These are phyloP conservation scores for Vigna angularis DNA, from an alignment of 306 rosid genomes.

Conservation along the genomic window DNA sequence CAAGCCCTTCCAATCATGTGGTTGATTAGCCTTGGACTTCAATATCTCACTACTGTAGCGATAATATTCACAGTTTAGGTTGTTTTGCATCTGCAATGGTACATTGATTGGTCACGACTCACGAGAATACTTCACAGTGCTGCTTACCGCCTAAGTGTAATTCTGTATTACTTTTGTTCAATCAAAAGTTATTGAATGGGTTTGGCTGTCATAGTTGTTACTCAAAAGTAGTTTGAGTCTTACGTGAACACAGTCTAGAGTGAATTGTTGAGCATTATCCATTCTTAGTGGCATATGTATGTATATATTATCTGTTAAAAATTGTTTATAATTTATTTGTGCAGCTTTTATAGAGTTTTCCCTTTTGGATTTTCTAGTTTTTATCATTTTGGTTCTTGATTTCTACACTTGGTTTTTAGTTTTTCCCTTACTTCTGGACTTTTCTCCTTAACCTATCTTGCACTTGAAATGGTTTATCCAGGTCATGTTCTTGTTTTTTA, in stretches of 20 bases:
- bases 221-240: not conserved
- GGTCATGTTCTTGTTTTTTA: no score
- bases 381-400: no score
- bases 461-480: no score
- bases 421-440: no score
- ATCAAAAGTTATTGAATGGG: not conserved
- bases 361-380: no score
- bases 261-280: not conserved
- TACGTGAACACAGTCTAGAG: not conserved
- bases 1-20: constrained; percentile 16
- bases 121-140: not conserved
- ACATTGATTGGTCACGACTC: constrained; percentile 3
- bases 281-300: not conserved
- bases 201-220: not conserved
- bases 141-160: not conserved
- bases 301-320: no score
- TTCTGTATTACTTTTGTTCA: not conserved
- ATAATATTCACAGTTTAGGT: constrained; percentile 36
- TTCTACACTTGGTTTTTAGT: no score
- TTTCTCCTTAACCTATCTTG: no score
- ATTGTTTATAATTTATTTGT: no score
- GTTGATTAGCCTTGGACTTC: constrained; percentile 27
- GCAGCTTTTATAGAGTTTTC: no score
- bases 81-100: constrained; percentile 31
- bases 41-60: constrained; percentile 37